These are phyloP conservation scores for Phytopythium delawarense DNA, from an alignment of 352 stramenopile genomes.

Conservation along the genomic window DNA sequence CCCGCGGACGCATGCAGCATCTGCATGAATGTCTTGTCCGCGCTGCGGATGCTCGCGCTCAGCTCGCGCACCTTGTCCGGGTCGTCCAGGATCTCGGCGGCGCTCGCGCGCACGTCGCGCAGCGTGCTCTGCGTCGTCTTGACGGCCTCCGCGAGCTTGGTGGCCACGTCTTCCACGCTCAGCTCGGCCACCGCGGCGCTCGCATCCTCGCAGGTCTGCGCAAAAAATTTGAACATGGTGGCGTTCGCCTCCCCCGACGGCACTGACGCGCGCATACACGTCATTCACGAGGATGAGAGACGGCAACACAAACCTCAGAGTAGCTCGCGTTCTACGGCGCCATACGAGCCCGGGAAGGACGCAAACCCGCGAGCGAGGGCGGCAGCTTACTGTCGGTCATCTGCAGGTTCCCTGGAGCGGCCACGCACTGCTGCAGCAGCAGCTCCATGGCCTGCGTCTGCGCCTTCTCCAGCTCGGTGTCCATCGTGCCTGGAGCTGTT, in stretches of 20 bases:
- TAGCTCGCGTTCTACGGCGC: background rate
- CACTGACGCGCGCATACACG: background rate
- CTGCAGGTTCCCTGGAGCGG: constrained; percentile 4
- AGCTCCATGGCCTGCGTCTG: constrained; percentile 55
- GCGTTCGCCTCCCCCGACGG: constrained; percentile 20
- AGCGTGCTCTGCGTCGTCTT: constrained; percentile 58
- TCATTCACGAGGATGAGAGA: background rate
- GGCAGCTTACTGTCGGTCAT: background rate
- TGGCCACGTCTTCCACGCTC: constrained; percentile 47
- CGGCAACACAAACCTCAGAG: too few relatives aligned
- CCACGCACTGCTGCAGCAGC: constrained; percentile 48
- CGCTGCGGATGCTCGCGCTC: constrained; percentile 46
- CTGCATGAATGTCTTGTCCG: constrained; percentile 43
- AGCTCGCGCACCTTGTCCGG: constrained; percentile 56
- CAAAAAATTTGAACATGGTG: constrained; percentile 63
- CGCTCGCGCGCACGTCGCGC: constrained; percentile 48
- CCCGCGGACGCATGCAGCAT: constrained; percentile 23
- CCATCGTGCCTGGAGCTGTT: constrained; percentile 7
- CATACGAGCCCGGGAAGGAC: background rate
- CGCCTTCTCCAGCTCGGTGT: constrained; percentile 38
- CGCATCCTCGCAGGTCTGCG: constrained; percentile 59
- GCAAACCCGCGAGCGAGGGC: background rate
- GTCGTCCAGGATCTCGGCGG: constrained; percentile 57
- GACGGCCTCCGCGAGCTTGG: constrained; percentile 47
- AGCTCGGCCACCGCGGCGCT: constrained; percentile 47